Evolutionary conservation across 129 eudicot genomes (phyloP), one percentile per base, ranked within the genome.

Genomic region (Chrysanthemum makinoi): DNA sequence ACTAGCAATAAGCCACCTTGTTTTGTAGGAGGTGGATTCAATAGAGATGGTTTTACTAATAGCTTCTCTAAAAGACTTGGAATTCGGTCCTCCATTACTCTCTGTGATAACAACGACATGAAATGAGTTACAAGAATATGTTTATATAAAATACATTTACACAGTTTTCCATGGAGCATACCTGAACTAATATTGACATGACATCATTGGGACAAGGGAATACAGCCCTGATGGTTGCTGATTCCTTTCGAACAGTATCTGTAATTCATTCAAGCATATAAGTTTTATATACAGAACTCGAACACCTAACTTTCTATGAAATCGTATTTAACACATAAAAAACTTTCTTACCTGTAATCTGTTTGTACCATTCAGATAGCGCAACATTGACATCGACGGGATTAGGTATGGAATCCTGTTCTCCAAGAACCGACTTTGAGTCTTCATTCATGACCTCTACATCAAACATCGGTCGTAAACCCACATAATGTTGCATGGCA

Each of bases 401-500:
- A 75, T 83, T 78, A 47, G 90, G 86, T 62, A 65, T 82, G 55
- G 95, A 83, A 71, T 81, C 86, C 56, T 81, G 78, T 44, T 89
- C 91, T 15, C 96, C 98, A 75, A 92, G 88, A 80, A 92, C 91
- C 76, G 79, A 78, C 62, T 76, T 79, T 35, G 85, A 81, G 79
- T 89, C 95, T 78, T 83, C 88, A 85, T 87, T 89, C 96, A 92
- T 89, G 59, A 89, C 87, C 85, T 92, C 96, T 69, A 92, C 72
- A 76, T 89, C 96, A 74, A 92, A 92, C 98, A 92, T 92, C 48
- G 96, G 96, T 6, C 91, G 88, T 77, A 90, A 75, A 66, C 95
- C 98, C 78, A 92, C 95, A 74, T 89, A 92, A 63, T 89, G 96
- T 83, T 92, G 96, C 96, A 92, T 89, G 67, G 98, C 96, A 72